phyloP scores from a whole-genome alignment of 202 grass and related monocot genomes.

The Saccharum hybrid region DNA sequence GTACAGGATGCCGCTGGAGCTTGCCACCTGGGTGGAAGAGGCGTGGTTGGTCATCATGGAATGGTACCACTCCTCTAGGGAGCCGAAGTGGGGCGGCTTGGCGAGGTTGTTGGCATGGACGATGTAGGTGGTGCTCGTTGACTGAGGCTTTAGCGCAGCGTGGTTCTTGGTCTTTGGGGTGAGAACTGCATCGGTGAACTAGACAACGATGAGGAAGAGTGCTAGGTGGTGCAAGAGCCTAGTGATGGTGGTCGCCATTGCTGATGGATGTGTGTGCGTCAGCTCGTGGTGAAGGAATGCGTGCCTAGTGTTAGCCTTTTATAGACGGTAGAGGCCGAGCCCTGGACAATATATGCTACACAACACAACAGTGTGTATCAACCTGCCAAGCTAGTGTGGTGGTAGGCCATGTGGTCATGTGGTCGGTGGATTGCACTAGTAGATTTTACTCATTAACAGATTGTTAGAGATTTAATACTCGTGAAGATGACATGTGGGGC shows the following conservation, averaged over 20 bases:
- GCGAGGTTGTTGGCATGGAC: conserved; percentile 46
- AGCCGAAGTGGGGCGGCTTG: conserved; percentile 46
- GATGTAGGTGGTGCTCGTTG: conserved; percentile 45
- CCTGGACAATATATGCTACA: background rate
- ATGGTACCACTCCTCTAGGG: conserved; percentile 52
- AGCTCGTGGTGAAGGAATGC: background rate
- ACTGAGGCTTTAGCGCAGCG: background rate
- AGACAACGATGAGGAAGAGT: conserved; percentile 13
- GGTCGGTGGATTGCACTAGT: too few species aligned
- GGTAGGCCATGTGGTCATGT: background rate
- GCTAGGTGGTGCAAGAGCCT: background rate
- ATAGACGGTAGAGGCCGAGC: background rate
- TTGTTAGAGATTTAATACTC: too few species aligned
- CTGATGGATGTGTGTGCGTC: background rate
- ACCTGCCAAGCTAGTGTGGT: background rate
- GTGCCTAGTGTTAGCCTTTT: background rate
- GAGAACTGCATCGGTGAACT: background rate
- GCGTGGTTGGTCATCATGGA: conserved; percentile 43
- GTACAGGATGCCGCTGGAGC: conserved; percentile 44
- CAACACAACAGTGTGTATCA: background rate
- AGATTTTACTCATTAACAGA: background rate
- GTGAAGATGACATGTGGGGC: conserved; percentile 2
- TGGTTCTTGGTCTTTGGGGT: background rate
- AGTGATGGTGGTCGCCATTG: conserved; percentile 29
- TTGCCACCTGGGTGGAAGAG: background rate